phyloP scores from a whole-genome alignment of 2,329 filamentous ascomycete species.

The Blumeria graminis region DNA sequence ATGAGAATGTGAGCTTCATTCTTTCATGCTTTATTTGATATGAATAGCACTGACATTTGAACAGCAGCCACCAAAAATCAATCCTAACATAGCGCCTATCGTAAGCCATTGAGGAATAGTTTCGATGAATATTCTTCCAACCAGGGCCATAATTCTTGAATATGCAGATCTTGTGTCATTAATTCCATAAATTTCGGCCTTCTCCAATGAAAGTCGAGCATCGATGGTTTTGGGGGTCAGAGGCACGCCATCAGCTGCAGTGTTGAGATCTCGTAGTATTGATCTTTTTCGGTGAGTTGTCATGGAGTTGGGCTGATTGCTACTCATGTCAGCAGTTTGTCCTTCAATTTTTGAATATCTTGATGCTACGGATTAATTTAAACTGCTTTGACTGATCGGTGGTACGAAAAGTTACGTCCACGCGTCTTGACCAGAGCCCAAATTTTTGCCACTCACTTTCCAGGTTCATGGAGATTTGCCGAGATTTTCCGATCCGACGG shows the following conservation, averaged over 20 bases:
- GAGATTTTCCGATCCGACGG: too few species aligned
- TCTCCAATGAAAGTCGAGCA: constrained; percentile 27
- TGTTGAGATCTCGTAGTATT: constrained; percentile 20
- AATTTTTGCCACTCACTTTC: too few species aligned
- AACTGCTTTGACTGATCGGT: too few species aligned
- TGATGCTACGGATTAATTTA: too few species aligned
- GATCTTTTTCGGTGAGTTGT: constrained; percentile 22
- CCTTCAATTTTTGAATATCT: constrained; percentile 5
- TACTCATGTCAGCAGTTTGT: constrained; percentile 15
- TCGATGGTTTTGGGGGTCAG: constrained; percentile 27
- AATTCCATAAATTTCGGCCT: constrained; percentile 30
- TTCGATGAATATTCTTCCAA: constrained; percentile 29
- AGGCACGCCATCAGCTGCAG: constrained; percentile 18
- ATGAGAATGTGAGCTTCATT: constrained; percentile 13
- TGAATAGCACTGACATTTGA: constrained; percentile 43
- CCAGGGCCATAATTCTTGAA: constrained; percentile 25
- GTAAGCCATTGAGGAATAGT: constrained; percentile 38
- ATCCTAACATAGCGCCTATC: constrained; percentile 42
- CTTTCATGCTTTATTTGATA: constrained; percentile 1
- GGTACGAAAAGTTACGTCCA: too few species aligned
- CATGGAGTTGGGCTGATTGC: constrained; percentile 18
- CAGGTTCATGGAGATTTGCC: too few species aligned
- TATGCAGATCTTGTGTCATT: constrained; percentile 25
- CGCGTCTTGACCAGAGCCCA: too few species aligned
- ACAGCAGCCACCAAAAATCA: constrained; percentile 93